Conservation (phyloP, 768 basidiomycete species). For the Macrolepiota albuminosa region DNA sequence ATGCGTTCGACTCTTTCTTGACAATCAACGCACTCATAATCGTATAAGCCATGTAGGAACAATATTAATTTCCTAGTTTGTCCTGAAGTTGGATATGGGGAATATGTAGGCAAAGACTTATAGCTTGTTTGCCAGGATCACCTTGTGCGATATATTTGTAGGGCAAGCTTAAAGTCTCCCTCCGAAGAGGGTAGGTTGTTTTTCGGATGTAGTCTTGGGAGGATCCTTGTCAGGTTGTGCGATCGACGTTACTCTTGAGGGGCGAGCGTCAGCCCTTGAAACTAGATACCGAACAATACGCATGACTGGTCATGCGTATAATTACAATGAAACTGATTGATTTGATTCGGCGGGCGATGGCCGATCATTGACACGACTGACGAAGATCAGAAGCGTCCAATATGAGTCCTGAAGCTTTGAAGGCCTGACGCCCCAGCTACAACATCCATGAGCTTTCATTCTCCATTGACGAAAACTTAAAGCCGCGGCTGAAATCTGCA, state of each 20-base stretch:
- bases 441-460: not conserved
- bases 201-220: not conserved
- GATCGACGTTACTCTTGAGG: not conserved
- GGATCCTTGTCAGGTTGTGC: not conserved
- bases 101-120: constrained; percentile 10
- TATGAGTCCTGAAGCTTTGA: not conserved
- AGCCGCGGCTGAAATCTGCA: too few species aligned
- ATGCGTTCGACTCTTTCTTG: not conserved
- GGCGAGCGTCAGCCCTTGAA: not conserved
- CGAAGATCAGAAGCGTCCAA: not conserved
- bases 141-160: constrained; percentile 3
- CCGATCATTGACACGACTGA: too few species aligned
- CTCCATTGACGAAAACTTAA: not conserved
- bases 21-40: not conserved
- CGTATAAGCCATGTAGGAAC: constrained; percentile 10
- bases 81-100: constrained; percentile 7
- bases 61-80: not conserved
- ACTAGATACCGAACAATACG: not conserved
- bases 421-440: too few species aligned
- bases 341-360: too few species aligned
- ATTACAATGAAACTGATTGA: not conserved
- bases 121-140: constrained; percentile 3
- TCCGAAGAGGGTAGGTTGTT: constrained; percentile 2
- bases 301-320: not conserved
- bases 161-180: constrained; percentile 6